Evolutionary conservation across 176 grass and related monocot genomes (phyloP), one percentile per base, ranked within the genome.

Genomic region (Cymbopogon citratus): DNA sequence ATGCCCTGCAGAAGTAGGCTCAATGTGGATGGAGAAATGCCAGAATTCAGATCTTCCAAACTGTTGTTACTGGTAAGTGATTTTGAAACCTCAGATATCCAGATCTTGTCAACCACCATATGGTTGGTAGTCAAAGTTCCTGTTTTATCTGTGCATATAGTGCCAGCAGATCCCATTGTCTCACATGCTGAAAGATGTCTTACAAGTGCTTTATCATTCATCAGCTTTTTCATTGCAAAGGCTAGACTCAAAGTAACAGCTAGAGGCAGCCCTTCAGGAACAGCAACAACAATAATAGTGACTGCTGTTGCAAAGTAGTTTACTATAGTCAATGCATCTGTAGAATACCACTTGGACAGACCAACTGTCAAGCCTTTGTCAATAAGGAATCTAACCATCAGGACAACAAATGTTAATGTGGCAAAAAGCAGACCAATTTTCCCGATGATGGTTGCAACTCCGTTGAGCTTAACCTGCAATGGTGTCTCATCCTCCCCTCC

Each of bases 151-250:
- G 96, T 98, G 83, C 96, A 98, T 82, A 98, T 98, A 71, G 88
- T 93, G 81, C 87, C 88, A 74, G 88, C 90, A 63, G 92, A 98
- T 70, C 91, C 92, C 96, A 98, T 95, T 74, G 96, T 98, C 85
- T 98, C 96, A 78, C 96, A 98, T 51, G 92, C 89, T 61, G 95
- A 86, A 73, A 95, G 76, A 78, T 98, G 96, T 48, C 92, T 92
- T 31, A 98, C 92, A 67, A 98, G 90, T 63, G 96, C 96, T 85
- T 93, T 98, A 45, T 98, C 92, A 63, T 93, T 68, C 96, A 98
- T 98, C 66, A 98, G 83, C 74, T 98, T 93, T 75, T 98, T 98
- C 96, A 98, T 98, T 60, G 96, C 96, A 90, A 93, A 98, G 49
- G 96, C 96, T 68, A 98, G 96, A 86, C 96, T 98, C 79, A 95